Evolutionary conservation across 371 early-diverging fungal species (phyloP), one percentile per base, ranked within the genome.

Genomic region (Mortierella sp.): DNA sequence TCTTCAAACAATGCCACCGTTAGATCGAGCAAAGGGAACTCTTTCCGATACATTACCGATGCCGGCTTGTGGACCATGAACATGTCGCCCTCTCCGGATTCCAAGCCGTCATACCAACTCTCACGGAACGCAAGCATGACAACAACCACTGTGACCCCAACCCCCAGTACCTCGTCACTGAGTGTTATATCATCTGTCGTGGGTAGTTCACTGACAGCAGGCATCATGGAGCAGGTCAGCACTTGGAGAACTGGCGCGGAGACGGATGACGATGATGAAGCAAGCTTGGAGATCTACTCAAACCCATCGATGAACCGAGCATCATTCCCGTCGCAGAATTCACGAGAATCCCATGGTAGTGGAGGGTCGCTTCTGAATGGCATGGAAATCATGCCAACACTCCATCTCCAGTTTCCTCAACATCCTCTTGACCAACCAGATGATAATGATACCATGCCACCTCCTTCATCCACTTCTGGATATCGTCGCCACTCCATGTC

Each of bases 171-270:
- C 0, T 74, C 76, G 4, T 74, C 76, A 16, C 57, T 74, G 46
- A 67, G 68, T 45, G 54, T 74, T 31, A 74, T 74, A 31, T 74
- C 76, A 27, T 74, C 76, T 7, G 56, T 39, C 7, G 68, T 56
- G 1, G 76, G 76, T 16, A 74, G 76, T 27, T 74, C 76, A 1
- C 53, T 74, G 27, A 74, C 76, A 5, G 56, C 76, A 5, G 76
- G 76, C 3, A 67, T 74, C 49, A 74, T 74, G 76, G 68, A 74
- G 45, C 68, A 74, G 28, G 76, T 74, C 56, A 67, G 60, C 28
- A 74, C 76, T 10, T 74, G 76, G 76, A 54, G 76, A 48, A 67
- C 76, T 12, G 76, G 68, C 31, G 64, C 39, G 1, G 76, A 74
- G 24, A 67, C 68, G 0, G 76, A 74, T 41, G 73, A 72, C 31